Percentiles rank a stretch among this genome's conserved stretches.
phyloP scores from a whole-genome alignment of 129 eudicot species.

The Deinandra increscens region DNA sequence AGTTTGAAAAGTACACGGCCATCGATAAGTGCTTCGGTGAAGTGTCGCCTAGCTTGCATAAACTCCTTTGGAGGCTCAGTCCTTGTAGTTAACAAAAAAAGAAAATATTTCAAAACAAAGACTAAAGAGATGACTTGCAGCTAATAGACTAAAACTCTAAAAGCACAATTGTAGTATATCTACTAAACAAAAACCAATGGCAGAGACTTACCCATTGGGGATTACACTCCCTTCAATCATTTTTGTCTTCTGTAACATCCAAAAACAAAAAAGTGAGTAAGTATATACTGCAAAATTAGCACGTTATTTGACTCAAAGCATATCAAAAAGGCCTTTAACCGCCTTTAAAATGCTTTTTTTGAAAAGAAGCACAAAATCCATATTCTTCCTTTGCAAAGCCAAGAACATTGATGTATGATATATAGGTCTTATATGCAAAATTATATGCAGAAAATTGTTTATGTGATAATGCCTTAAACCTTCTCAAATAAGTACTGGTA shows the following conservation, averaged over 20 bases:
- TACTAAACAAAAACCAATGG: neutral
- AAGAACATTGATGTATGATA: neutral
- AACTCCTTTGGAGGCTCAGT: slow-evolving; percentile 36
- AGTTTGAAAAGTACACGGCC: slow-evolving; percentile 39
- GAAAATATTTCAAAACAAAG: neutral
- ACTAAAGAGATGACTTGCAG: neutral
- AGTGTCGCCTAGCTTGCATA: slow-evolving; percentile 52
- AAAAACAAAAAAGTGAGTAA: slow-evolving; percentile 5
- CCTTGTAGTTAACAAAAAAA: slow-evolving; percentile 5
- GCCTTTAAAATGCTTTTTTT: neutral
- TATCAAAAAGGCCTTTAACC: neutral
- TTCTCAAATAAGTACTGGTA: neutral
- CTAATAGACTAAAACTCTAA: neutral
- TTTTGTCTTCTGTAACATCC: slow-evolving; percentile 8
- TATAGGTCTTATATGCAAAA: neutral
- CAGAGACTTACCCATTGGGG: slow-evolving; percentile 23
- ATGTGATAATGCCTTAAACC: neutral
- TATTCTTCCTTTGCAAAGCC: neutral
- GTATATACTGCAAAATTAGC: neutral
- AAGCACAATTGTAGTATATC: neutral
- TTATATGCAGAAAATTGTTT: neutral
- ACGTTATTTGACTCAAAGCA: neutral
- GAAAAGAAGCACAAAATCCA: neutral
- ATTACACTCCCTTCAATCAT: neutral
- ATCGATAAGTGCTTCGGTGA: slow-evolving; percentile 49